Percentiles rank a stretch among this genome's conserved stretches.
phyloP scores from a whole-genome alignment of 768 basidiomycete genomes.

The Calocera viscosa region DNA sequence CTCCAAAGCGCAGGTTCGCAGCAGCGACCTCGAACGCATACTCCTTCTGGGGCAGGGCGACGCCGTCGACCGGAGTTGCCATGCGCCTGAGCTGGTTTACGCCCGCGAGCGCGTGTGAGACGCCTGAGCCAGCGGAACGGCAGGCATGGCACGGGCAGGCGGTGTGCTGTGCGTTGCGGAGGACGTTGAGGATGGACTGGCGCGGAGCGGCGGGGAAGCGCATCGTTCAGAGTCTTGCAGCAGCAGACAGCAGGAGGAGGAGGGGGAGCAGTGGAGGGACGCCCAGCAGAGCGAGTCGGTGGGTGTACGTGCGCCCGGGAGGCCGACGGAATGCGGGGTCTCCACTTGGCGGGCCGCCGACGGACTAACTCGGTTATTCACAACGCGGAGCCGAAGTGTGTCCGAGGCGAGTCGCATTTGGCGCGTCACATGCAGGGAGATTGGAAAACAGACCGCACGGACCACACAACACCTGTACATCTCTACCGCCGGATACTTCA shows the following conservation, averaged over 20 bases:
- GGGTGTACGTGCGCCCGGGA: neutral
- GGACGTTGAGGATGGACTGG: neutral
- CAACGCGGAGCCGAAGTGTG: too few species aligned
- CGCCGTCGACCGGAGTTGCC: slow-evolving; percentile 58
- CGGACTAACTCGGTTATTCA: too few species aligned
- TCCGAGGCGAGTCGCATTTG: too few species aligned
- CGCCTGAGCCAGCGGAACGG: slow-evolving; percentile 30
- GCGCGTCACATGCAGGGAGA: too few species aligned
- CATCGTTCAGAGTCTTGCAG: neutral
- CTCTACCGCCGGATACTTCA: too few species aligned
- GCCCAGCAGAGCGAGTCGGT: neutral
- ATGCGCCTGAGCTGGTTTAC: slow-evolving; percentile 55
- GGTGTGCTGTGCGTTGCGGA: slow-evolving; percentile 33
- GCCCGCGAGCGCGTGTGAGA: slow-evolving; percentile 34
- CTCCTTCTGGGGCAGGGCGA: slow-evolving; percentile 50
- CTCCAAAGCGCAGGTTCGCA: slow-evolving; percentile 76
- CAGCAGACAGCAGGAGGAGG: neutral
- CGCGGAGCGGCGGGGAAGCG: neutral
- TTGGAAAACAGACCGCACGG: too few species aligned
- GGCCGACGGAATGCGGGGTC: too few species aligned
- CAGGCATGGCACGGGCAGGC: slow-evolving; percentile 69
- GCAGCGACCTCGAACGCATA: slow-evolving; percentile 92
- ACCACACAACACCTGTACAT: too few species aligned
- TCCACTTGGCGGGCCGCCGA: too few species aligned
- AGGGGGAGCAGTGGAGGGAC: neutral